These are phyloP conservation scores for Suillus subaureus DNA, from an alignment of 768 basidiomycete species.

Conservation along the genomic window DNA sequence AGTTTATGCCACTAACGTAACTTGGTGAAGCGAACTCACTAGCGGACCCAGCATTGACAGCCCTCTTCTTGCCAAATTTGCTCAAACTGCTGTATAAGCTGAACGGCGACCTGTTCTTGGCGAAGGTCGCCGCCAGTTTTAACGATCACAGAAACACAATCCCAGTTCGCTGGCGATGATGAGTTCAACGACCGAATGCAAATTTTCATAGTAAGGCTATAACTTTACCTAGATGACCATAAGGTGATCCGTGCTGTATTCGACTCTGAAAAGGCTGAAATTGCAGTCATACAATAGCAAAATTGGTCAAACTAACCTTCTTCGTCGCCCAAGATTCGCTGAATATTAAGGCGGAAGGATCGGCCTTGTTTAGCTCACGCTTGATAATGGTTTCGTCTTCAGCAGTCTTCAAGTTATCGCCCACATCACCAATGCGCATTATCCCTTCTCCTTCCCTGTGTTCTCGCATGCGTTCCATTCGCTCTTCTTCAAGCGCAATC, in stretches of 20 bases:
- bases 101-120: conserved; percentile 96
- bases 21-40: conserved; percentile 48
- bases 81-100: conserved; percentile 91
- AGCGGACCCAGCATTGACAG: conserved; percentile 91
- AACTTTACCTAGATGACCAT: conserved; percentile 83
- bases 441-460: conserved; percentile 67
- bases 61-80: conserved; percentile 95
- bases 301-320: conserved; percentile 55
- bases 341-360: conserved; percentile 95
- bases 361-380: conserved; percentile 89
- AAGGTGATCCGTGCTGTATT: conserved; percentile 91
- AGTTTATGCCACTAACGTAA: conserved; percentile 1
- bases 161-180: conserved; percentile 61
- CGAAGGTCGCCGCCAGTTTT: conserved; percentile 97
- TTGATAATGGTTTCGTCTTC: conserved; percentile 96
- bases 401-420: conserved; percentile 60
- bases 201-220: conserved; percentile 16
- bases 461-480: conserved; percentile 90
- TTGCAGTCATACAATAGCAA: conserved; percentile 11
- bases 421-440: conserved; percentile 55
- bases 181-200: neutral
- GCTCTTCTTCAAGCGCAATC: conserved; percentile 93
- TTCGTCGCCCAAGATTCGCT: conserved; percentile 94
- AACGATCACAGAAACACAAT: conserved; percentile 96
- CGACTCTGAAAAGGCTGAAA: conserved; percentile 55